Evolutionary conservation across 2,329 filamentous ascomycete genomes (phyloP), one percentile per base, ranked within the genome.

Genomic region (Penicillium sp.): DNA sequence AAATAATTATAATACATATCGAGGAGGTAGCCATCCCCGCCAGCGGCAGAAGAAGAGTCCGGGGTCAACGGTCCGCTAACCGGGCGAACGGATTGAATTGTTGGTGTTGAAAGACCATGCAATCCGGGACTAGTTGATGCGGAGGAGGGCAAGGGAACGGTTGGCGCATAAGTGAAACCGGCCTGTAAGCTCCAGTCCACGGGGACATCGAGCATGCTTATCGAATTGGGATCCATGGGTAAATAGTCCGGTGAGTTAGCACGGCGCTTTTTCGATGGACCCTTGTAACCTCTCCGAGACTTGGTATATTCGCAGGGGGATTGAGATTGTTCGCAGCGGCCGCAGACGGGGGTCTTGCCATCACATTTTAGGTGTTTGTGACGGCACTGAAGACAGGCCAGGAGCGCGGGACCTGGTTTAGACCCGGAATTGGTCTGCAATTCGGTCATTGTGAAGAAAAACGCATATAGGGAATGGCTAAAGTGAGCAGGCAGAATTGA

Each of bases 301-400:
- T 87, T 84, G 45, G 90, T 83, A 68, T 90, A 91, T 65, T 85
- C 75, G 70, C 89, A 93, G 44, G 86, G 79, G 16, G 79, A 74
- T 52, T 81, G 80, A 44, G 81, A 79, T 47, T 76, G 72, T 19
- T 75, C 74, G 71, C 89, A 92, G 50, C 89, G 84, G 43, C 82
- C 80, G 72, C 89, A 92, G 30, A 73, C 59, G 11, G 89, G 88
- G 30, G 74, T 85, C 35, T 78, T 74, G 27, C 87, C 88, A 70
- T 91, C 87, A 68, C 89, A 92, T 69, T 90, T 92, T 45, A 91
- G 79, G 70, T 92, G 89, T 66, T 89, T 78, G 49, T 76, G 74
- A 32, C 79, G 73, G 59, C 79, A 81, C 34, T 72, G 67, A 27
- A 76, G 68, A 76, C 64, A 84, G 55, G 67, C 81, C 66, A 67